phyloP scores from a whole-genome alignment of 2,329 filamentous ascomycete genomes.

The Sporothrix euskadiensis region DNA sequence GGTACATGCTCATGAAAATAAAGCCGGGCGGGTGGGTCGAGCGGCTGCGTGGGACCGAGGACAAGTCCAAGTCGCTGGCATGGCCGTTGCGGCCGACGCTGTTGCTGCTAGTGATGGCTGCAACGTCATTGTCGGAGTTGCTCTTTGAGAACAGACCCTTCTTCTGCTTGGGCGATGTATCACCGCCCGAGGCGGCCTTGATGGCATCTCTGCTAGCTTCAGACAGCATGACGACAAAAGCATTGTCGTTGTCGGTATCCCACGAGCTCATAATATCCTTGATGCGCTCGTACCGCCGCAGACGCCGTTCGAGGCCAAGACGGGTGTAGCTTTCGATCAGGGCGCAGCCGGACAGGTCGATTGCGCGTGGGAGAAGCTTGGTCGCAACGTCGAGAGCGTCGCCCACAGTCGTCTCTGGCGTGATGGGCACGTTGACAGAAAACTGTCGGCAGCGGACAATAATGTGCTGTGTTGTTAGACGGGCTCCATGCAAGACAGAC shows the following conservation, averaged over 20 bases:
- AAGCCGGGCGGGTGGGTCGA: conserved; percentile 64
- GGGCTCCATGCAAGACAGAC: neutral
- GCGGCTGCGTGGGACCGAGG: conserved; percentile 57
- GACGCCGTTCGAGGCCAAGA: conserved; percentile 75
- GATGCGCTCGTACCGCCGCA: conserved; percentile 83
- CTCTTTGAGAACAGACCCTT: conserved; percentile 10
- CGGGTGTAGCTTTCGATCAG: conserved; percentile 74
- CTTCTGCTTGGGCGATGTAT: neutral
- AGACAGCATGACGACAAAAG: conserved; percentile 65
- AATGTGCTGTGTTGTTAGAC: conserved; percentile 31
- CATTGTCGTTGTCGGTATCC: conserved; percentile 78
- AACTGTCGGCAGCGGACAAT: conserved; percentile 70
- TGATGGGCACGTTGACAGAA: conserved; percentile 70
- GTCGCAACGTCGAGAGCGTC: conserved; percentile 72
- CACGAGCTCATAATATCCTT: conserved; percentile 90
- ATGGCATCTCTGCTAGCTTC: conserved; percentile 3
- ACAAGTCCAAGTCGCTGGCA: conserved; percentile 63
- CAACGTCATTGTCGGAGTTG: neutral
- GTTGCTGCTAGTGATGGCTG: neutral
- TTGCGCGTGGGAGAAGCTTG: conserved; percentile 59
- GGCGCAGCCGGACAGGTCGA: conserved; percentile 67
- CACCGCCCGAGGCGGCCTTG: neutral
- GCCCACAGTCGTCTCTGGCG: conserved; percentile 68
- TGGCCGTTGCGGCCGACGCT: conserved; percentile 22
- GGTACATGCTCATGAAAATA: conserved; percentile 67